A percentile compares a stretch with the other conserved stretches of the same genome.
Evolutionary conservation across 2,329 filamentous ascomycete genomes (phyloP).

Genomic region (Plenodomus biglobosus): DNA sequence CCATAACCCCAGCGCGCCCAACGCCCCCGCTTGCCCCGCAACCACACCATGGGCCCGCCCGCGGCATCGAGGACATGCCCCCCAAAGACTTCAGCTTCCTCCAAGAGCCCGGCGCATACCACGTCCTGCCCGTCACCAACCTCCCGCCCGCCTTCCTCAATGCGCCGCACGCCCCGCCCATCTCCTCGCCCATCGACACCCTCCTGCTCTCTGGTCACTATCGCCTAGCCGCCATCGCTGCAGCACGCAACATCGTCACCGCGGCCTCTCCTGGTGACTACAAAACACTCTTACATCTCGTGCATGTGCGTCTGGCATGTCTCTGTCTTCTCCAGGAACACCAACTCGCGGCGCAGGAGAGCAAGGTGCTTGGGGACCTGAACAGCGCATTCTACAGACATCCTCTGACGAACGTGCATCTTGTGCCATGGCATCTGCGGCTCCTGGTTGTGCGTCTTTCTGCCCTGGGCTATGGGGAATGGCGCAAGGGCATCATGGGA

Average conservation of each 20-base stretch:
- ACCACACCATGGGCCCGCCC: constrained; percentile 21
- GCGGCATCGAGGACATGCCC: constrained; percentile 40
- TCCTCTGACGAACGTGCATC: constrained; percentile 51
- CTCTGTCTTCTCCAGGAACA: constrained; percentile 74
- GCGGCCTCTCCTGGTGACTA: constrained; percentile 58
- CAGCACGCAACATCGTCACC: constrained; percentile 62
- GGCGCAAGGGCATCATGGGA: constrained; percentile 79
- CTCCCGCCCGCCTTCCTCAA: constrained; percentile 68
- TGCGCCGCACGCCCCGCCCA: constrained; percentile 64
- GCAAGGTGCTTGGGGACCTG: constrained; percentile 63
- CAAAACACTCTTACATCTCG: constrained; percentile 69
- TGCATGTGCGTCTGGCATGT: constrained; percentile 81
- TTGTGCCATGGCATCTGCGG: constrained; percentile 86
- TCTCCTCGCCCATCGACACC: constrained; percentile 62
- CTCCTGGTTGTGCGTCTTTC: constrained; percentile 82
- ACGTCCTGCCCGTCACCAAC: constrained; percentile 68
- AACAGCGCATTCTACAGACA: constrained; percentile 55
- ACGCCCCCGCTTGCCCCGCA: constrained; percentile 22
- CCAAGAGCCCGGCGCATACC: constrained; percentile 50
- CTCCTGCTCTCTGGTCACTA: constrained; percentile 76
- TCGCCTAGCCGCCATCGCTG: constrained; percentile 71
- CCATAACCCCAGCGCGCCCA: constrained; percentile 24
- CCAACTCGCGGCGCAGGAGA: constrained; percentile 60
- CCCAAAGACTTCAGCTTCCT: constrained; percentile 67
- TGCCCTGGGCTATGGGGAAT: constrained; percentile 82